Evolutionary conservation across 140 eudicot species (phyloP).

Genomic region (Bidens hawaiensis): DNA sequence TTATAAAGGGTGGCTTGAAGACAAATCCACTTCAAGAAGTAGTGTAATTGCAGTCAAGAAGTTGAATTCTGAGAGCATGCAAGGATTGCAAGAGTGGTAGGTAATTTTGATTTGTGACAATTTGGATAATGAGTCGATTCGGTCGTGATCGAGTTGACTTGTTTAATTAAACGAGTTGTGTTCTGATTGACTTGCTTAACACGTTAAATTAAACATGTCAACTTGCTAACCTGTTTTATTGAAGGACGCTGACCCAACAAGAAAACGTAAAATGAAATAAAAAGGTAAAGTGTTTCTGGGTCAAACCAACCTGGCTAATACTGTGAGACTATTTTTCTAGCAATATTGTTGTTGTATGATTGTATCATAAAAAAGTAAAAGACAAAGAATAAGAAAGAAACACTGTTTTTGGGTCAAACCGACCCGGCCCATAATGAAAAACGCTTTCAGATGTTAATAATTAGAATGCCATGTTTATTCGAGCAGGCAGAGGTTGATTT

Average conservation of each 20-base stretch:
- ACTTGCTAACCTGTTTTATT: no score
- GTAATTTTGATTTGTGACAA: conserved; percentile 18
- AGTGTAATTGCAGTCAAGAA: conserved; percentile 70
- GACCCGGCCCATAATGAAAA: not conserved
- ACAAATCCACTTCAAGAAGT: conserved; percentile 35
- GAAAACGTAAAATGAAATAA: no score
- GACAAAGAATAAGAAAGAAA: no score
- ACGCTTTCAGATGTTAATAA: not conserved
- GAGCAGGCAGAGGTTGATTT: conserved; percentile 71
- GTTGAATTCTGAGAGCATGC: conserved; percentile 69
- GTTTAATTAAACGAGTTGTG: no score
- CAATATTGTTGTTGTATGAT: no score
- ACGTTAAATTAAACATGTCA: no score
- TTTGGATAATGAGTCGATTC: not conserved
- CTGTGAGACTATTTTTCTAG: no score
- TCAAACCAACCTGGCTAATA: no score
- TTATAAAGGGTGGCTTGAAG: conserved; percentile 72
- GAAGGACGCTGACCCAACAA: no score
- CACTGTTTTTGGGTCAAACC: not conserved
- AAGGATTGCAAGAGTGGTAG: conserved; percentile 90
- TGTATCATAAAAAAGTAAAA: not conserved
- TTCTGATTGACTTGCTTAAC: no score
- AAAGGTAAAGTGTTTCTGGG: no score
- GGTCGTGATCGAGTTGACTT: not conserved
- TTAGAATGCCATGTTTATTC: conserved; percentile 8